These are phyloP conservation scores for Penicillium sp. DNA, from an alignment of 2,329 filamentous ascomycete genomes.

Conservation along the genomic window DNA sequence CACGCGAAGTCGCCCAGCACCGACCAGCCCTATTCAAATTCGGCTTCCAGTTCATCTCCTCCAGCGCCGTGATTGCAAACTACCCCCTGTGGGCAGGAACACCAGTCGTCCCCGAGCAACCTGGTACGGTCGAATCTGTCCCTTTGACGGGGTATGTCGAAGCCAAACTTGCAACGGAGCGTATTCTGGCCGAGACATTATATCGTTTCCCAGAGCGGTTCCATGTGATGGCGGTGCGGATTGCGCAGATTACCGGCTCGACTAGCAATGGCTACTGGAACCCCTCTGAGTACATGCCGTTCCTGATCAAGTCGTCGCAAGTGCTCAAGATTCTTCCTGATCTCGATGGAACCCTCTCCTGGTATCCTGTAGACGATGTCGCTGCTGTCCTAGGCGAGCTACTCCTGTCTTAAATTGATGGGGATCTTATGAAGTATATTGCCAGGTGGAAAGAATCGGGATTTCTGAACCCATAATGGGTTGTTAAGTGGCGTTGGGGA, in stretches of 20 bases:
- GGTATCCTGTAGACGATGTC: background rate
- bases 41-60: conserved; percentile 18
- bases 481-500: no score
- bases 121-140: no score
- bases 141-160: no score
- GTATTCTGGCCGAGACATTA: no score
- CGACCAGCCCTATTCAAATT: background rate
- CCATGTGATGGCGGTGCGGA: background rate
- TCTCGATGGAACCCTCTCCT: background rate
- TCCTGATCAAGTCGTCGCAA: conserved; percentile 3
- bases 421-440: background rate
- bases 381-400: background rate
- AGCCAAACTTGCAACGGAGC: no score
- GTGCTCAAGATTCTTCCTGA: background rate
- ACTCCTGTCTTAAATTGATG: background rate
- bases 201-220: no score
- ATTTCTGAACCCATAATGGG: no score
- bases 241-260: conserved; percentile 10
- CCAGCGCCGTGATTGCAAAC: background rate
- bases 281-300: conserved; percentile 11
- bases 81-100: background rate
- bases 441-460: background rate
- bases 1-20: background rate
- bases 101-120: no score
- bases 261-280: conserved; percentile 15